Base-by-base conservation (phyloP, 176 grass and related monocot genomes). In the Sorghum bicolor region DNA sequence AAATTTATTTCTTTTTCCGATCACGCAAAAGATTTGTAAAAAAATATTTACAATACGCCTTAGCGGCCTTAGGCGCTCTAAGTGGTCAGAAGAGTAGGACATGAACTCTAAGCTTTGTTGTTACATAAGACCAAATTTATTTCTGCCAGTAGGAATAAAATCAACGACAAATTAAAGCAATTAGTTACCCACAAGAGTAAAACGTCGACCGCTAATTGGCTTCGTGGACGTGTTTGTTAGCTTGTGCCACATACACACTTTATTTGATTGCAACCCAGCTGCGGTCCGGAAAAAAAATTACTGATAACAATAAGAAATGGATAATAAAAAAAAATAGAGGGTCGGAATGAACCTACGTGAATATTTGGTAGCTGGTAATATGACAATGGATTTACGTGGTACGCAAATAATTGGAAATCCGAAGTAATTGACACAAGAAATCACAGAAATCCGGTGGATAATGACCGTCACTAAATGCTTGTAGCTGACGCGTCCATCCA, bases 361-460 rank as follows among this genome's bases (percentile, higher is more conserved):
- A 16, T 45, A 52, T 30, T 20, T 32, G 19, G 16, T 25, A 67
- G 31, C 52, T 17, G 28, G 45, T 3, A 72, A 34, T 62, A 16
- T 37, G 5, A 8, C 40, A 5, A 25, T 19, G 26, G 31, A 8
- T 67, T 20, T 17, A 10, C 60, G 12, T 22, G 72, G 20, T 58
- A 2, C 11, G 5, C 24, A 2, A 66, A 79, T 63, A 28, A 57
- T 48, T 15, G 74, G 76, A 26, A 66, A 89, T 64, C 64, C 10
- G 6, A 22, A 13, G n/a, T 74, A 85, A 80, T 64, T 39, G 75
- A 63, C 25, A 36, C 48, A 40, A 8, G 39, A 41, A 41, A 89
- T 85, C 83, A 58, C 39, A 62, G 70, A 10, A 55, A 78, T 86
- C 78, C 1, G 8, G 41, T 13, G 6, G 83, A 90, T 77, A 73